Conservation (phyloP, 106 monocot species). For the Dendrobium nobile region DNA sequence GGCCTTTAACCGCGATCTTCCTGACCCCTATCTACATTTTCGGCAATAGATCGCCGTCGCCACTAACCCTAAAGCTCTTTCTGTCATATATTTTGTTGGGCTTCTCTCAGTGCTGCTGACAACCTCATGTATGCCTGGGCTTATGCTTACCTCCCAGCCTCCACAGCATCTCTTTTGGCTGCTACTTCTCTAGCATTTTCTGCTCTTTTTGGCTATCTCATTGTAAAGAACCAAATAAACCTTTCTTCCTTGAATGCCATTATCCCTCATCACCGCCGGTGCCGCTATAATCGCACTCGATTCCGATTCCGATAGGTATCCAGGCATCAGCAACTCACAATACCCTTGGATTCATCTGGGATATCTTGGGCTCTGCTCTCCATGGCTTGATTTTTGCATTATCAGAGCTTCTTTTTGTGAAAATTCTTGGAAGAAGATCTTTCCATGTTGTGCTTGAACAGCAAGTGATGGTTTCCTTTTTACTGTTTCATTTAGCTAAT, state of each 20-base stretch:
- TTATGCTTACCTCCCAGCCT: slow-evolving; percentile 86
- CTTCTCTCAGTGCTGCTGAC: slow-evolving; percentile 75
- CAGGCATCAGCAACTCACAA: slow-evolving; percentile 47
- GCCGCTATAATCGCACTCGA: slow-evolving; percentile 75
- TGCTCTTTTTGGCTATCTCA: slow-evolving; percentile 63
- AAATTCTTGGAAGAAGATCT: slow-evolving; percentile 58
- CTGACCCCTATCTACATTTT: slow-evolving; percentile 55
- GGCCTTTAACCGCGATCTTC: slow-evolving; percentile 66
- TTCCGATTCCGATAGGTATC: slow-evolving; percentile 58
- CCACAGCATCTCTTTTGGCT: slow-evolving; percentile 78
- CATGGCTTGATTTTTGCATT: slow-evolving; percentile 96
- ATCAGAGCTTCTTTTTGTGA: slow-evolving; percentile 76
- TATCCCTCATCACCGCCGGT: slow-evolving; percentile 60
- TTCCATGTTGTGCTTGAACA: slow-evolving; percentile 91
- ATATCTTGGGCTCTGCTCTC: slow-evolving; percentile 84
- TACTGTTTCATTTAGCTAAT: too few species aligned
- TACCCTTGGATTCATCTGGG: slow-evolving; percentile 69
- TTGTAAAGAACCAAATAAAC: slow-evolving; percentile 70
- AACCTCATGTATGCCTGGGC: slow-evolving; percentile 93
- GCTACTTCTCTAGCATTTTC: slow-evolving; percentile 75
- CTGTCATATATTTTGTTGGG: slow-evolving; percentile 70
- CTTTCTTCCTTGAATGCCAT: slow-evolving; percentile 74
- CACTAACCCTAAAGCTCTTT: slow-evolving; percentile 48
- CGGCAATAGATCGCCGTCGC: slow-evolving; percentile 38
- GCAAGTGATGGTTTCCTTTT: slow-evolving; percentile 80